Conservation (phyloP, 495 filamentous ascomycete species). For the Penicillium cosmopolitanum region DNA sequence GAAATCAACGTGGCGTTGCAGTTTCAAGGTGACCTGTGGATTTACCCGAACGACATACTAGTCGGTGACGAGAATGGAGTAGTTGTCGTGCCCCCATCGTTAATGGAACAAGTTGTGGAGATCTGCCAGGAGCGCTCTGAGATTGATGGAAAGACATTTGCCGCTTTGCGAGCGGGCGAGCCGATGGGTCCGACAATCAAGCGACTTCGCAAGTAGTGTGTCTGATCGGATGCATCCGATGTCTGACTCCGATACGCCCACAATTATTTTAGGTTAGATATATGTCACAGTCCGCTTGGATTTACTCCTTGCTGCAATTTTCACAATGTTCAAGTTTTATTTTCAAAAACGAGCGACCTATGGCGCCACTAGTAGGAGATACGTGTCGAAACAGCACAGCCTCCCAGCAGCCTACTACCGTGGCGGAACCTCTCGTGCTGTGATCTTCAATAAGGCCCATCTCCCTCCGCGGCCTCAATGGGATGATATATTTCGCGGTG, state of each 20-base stretch:
- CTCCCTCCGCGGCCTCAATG: not conserved
- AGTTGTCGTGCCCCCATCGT: slow-evolving; percentile 18
- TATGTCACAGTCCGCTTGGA: no score
- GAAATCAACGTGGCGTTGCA: slow-evolving; percentile 24
- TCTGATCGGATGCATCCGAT: not conserved
- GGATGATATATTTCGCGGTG: not conserved
- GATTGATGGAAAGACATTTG: slow-evolving; percentile 27
- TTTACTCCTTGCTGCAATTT: not conserved
- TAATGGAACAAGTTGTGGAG: slow-evolving; percentile 22
- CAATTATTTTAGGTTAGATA: not conserved
- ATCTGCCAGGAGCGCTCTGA: slow-evolving; percentile 23
- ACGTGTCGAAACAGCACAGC: not conserved
- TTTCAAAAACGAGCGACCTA: not conserved
- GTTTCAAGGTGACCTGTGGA: slow-evolving; percentile 22
- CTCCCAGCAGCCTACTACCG: not conserved
- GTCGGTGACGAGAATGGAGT: slow-evolving; percentile 24
- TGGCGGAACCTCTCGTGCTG: not conserved
- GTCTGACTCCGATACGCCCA: not conserved
- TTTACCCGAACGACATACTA: slow-evolving; percentile 17
- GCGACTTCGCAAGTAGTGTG: slow-evolving; percentile 19
- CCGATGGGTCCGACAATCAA: slow-evolving; percentile 20
- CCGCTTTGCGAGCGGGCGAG: slow-evolving; percentile 20
- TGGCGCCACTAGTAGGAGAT: not conserved
- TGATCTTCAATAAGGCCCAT: not conserved
- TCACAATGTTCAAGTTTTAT: not conserved